Base-by-base conservation (phyloP, 768 basidiomycete species). In the Leucosporidium creatinivorum region DNA sequence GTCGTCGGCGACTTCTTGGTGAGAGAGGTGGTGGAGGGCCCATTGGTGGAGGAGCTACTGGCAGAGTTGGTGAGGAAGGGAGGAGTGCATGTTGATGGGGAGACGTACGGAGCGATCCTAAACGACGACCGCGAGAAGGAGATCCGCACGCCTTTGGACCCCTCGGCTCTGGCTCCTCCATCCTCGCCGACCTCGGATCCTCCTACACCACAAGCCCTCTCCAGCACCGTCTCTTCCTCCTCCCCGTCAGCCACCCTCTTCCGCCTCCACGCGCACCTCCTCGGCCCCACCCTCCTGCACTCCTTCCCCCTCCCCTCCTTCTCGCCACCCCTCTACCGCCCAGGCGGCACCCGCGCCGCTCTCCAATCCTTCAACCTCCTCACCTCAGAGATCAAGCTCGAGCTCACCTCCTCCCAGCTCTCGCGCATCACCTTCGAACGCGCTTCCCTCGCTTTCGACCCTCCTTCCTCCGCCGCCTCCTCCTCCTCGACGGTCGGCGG, bases 321-420 rank as follows among this genome's bases (percentile, higher is more conserved):
- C 55, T 56, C 55, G 6, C 55, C 55, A 18, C 30, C 30, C 15
- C 55, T 56, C 55, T 56, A 56, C 8, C 55, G 28, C 9, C 55
- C 55, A 30, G 55, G 55, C 30, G 55, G 55, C 17, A 56, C 55
- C 10, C 55, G 55, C 55, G 31, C 30, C 30, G 31, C 30, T 23
- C 55, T 56, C 55, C 55, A 56, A 33, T 56, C 55, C 30, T 23
- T 56, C 55, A 56, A 56, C 31, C 55, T 56, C 55, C 55, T 56
- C 30, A 56, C 55, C 55, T 56, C 55, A 1, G 55, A 56, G 23
- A 28, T 56, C 31, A 28, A 31, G 21, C 55, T 56, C 55, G 21
- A 28, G 18, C 55, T 56, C 30, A 30, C 55, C 55, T 21, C 21
- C 31, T 31, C 31, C 55, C 21, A 28, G 18, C 30, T 56, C 55